Conservation (phyloP, 306 rosid species). For the Quercus mongolica region DNA sequence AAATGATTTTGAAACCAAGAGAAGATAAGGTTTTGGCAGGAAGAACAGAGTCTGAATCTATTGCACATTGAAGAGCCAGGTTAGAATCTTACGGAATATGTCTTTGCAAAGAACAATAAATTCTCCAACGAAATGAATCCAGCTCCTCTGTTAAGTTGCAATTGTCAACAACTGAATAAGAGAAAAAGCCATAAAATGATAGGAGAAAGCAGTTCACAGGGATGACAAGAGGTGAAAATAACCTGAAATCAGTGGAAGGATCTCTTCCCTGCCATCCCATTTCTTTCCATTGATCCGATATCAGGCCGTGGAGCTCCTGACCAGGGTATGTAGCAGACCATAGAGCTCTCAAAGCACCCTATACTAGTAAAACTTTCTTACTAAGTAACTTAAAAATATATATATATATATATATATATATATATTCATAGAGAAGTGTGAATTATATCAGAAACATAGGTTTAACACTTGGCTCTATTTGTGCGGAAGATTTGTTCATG, state of each 20-base stretch:
- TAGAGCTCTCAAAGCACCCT: slow-evolving; percentile 85
- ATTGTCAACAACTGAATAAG: slow-evolving; percentile 5
- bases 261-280: slow-evolving; percentile 99
- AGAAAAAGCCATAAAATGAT: slow-evolving; percentile 4
- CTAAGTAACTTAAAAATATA: slow-evolving; percentile 5
- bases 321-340: slow-evolving; percentile 78
- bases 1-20: neutral
- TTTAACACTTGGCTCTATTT: neutral
- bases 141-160: slow-evolving; percentile 63
- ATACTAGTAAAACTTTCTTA: slow-evolving; percentile 25
- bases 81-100: slow-evolving; percentile 56
- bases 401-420: no score
- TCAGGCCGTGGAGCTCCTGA: slow-evolving; percentile 69
- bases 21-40: neutral
- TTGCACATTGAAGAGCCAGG: neutral
- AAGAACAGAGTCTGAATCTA: neutral
- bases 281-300: slow-evolving; percentile 95
- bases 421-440: neutral
- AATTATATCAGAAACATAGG: neutral
- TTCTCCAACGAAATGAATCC: slow-evolving; percentile 97
- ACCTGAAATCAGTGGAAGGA: slow-evolving; percentile 97
- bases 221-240: slow-evolving; percentile 14
- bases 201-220: neutral
- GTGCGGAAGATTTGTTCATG: neutral
- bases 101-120: slow-evolving; percentile 79